Evolutionary conservation across 2,329 filamentous ascomycete genomes (phyloP).

Genomic region (Sclerotinia glacialis): DNA sequence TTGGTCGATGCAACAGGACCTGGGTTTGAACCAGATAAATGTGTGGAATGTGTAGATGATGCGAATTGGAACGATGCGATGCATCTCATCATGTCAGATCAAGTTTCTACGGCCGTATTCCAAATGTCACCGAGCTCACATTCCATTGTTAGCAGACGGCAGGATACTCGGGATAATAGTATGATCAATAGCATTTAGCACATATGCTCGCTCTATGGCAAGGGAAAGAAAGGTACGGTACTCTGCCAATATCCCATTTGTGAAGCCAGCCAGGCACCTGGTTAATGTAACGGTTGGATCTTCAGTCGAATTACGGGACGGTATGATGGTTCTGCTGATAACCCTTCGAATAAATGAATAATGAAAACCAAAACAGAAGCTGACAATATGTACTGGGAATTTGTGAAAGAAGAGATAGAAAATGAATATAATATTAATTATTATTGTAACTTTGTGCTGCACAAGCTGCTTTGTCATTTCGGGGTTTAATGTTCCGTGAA

Average conservation of each 20-base stretch:
- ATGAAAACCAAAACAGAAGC: neutral
- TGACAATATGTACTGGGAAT: neutral
- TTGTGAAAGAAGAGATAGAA: neutral
- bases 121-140: slow-evolving; percentile 4
- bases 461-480: neutral
- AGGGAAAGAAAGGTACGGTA: neutral
- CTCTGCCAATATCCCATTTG: neutral
- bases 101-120: slow-evolving; percentile 14
- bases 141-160: slow-evolving; percentile 1
- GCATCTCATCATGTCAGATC: slow-evolving; percentile 9
- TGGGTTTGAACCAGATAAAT: neutral
- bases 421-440: neutral
- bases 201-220: slow-evolving; percentile 8
- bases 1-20: neutral
- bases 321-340: slow-evolving; percentile 10
- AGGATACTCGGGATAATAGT: slow-evolving; percentile 2
- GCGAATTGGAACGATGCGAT: slow-evolving; percentile 9
- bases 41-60: slow-evolving; percentile 11
- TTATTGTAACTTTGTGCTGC: slow-evolving; percentile 4
- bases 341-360: neutral
- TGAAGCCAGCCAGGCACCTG: slow-evolving; percentile 2
- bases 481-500: slow-evolving; percentile 1
- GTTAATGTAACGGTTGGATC: slow-evolving; percentile 10
- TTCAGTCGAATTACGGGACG: slow-evolving; percentile 1
- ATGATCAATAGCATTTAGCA: slow-evolving; percentile 2